Percentiles rank a stretch among this genome's conserved stretches.
Conservation (phyloP, 805 yeast genomes). For the Nakazawaea siamensis region DNA sequence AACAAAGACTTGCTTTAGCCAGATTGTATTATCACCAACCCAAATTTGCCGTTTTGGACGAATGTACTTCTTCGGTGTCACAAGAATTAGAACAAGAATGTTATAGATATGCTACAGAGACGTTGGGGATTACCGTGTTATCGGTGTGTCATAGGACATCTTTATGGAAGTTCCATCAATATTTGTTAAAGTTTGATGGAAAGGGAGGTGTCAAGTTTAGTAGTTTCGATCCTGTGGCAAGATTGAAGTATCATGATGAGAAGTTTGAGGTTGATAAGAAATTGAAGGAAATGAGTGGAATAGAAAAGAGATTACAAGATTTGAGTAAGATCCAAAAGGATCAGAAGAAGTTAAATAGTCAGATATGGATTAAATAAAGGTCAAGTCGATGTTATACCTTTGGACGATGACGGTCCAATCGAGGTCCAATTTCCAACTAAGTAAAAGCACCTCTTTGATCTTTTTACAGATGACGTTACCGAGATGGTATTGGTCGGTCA, state of each 20-base stretch:
- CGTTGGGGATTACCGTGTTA: slow-evolving; percentile 68
- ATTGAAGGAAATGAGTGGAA: slow-evolving; percentile 60
- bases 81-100: slow-evolving; percentile 85
- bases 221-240: slow-evolving; percentile 56
- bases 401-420: slow-evolving; percentile 44
- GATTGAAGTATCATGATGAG: slow-evolving; percentile 74
- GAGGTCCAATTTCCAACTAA: slow-evolving; percentile 45
- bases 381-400: slow-evolving; percentile 32
- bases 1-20: slow-evolving; percentile 90
- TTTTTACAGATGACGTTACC: slow-evolving; percentile 36
- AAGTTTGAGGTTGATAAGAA: slow-evolving; percentile 59
- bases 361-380: slow-evolving; percentile 27
- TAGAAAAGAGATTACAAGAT: slow-evolving; percentile 59
- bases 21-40: slow-evolving; percentile 87
- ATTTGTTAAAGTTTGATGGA: slow-evolving; percentile 80
- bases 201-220: slow-evolving; percentile 41
- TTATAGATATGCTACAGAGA: slow-evolving; percentile 70
- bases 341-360: slow-evolving; percentile 8
- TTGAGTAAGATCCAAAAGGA: slow-evolving; percentile 28
- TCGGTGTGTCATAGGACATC: slow-evolving; percentile 93
- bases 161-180: slow-evolving; percentile 85
- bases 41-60: slow-evolving; percentile 89
- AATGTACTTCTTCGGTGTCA: slow-evolving; percentile 91
- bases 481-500: slow-evolving; percentile 30
- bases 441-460: slow-evolving; percentile 37